Percentiles rank a stretch among this genome's conserved stretches.
phyloP scores from a whole-genome alignment of 441 rosid species.

The Brassica balearica region DNA sequence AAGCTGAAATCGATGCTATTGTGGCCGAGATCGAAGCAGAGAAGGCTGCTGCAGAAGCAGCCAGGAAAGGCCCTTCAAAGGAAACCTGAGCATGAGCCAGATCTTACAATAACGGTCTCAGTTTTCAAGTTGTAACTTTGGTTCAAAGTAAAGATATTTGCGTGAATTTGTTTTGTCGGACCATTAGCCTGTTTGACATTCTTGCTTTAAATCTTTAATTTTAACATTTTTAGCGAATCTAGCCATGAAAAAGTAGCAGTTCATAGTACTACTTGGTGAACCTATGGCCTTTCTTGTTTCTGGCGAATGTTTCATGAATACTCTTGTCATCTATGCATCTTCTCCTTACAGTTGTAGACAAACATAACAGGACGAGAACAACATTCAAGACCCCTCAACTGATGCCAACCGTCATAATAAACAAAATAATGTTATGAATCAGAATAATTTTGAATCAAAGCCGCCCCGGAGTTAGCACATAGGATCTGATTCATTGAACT shows the following conservation, averaged over 20 bases:
- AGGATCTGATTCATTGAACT: too few relatives aligned
- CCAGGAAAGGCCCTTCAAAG: constrained; percentile 77
- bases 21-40: constrained; percentile 49
- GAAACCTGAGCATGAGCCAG: constrained; percentile 43
- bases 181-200: constrained; percentile 21
- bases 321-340: background rate
- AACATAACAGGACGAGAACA: background rate
- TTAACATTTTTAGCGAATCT: background rate
- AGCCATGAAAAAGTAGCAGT: background rate
- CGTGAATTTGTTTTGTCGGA: constrained; percentile 1
- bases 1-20: constrained; percentile 86
- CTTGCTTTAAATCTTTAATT: constrained; percentile 8
- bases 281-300: background rate
- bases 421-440: background rate
- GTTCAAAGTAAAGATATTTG: constrained; percentile 17
- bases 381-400: background rate
- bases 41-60: constrained; percentile 37
- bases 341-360: background rate
- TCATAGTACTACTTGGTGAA: background rate
- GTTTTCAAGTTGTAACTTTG: constrained; percentile 14
- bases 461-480: too few relatives aligned
- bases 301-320: background rate
- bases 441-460: too few relatives aligned
- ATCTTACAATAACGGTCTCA: background rate
- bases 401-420: background rate